These are phyloP conservation scores for Sonneratia alba DNA, from an alignment of 345 rosid genomes.

Conservation along the genomic window DNA sequence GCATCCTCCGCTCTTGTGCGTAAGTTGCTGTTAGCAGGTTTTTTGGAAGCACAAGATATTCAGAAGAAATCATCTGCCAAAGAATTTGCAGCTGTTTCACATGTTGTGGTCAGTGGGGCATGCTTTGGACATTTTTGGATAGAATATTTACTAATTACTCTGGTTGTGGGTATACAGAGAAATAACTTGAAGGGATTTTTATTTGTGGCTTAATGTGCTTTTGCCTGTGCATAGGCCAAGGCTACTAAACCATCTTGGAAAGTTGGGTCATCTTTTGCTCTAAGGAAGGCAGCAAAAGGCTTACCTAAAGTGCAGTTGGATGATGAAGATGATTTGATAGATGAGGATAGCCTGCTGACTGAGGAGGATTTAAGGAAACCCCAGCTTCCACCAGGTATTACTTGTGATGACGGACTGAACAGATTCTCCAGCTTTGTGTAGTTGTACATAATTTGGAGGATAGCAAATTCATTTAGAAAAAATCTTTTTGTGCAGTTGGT, in stretches of 20 bases:
- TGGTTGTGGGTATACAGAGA: neutral
- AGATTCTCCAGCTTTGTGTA: neutral
- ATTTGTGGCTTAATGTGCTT: neutral
- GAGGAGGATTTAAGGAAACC: slow-evolving; percentile 84
- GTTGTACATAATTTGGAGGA: neutral
- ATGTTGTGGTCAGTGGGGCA: slow-evolving; percentile 41
- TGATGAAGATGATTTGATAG: slow-evolving; percentile 77
- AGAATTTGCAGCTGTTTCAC: slow-evolving; percentile 14
- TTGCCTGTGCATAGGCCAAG: slow-evolving; percentile 33
- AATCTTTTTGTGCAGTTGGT: slow-evolving; percentile 31
- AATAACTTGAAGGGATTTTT: neutral
- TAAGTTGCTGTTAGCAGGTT: slow-evolving; percentile 62
- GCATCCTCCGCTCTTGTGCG: slow-evolving; percentile 37
- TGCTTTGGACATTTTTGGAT: neutral
- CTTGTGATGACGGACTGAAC: neutral
- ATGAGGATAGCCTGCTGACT: slow-evolving; percentile 88
- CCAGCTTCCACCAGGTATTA: slow-evolving; percentile 49
- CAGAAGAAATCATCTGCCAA: slow-evolving; percentile 32
- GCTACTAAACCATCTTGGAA: slow-evolving; percentile 86
- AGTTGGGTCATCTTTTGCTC: slow-evolving; percentile 71
- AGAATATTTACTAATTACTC: neutral
- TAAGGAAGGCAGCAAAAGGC: slow-evolving; percentile 44
- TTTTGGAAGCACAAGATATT: slow-evolving; percentile 41
- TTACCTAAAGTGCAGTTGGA: slow-evolving; percentile 46
- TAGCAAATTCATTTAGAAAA: neutral